phyloP scores from a whole-genome alignment of 352 stramenopile genomes.

The Pythium aquatile region DNA sequence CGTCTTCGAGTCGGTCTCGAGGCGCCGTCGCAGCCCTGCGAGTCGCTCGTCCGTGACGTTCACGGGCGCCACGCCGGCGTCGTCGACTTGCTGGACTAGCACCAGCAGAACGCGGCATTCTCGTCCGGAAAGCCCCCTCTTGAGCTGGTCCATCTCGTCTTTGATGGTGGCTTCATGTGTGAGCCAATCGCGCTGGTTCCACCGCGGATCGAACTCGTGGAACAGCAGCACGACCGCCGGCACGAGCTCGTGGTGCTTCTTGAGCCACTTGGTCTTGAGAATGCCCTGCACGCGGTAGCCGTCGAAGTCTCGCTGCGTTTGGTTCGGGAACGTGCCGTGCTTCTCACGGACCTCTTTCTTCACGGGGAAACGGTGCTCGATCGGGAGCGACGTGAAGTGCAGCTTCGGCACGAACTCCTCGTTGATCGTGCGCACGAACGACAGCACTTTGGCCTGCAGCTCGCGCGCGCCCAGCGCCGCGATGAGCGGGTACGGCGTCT shows the following conservation, averaged over 20 bases:
- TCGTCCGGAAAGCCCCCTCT: conserved; percentile 50
- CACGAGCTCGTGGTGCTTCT: conserved; percentile 84
- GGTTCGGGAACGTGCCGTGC: conserved; percentile 79
- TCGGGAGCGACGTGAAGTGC: conserved; percentile 65
- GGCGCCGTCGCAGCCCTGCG: conserved; percentile 52
- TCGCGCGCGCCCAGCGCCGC: conserved; percentile 72
- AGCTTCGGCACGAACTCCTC: conserved; percentile 84
- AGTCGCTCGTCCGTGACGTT: conserved; percentile 79
- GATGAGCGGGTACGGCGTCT: conserved; percentile 86
- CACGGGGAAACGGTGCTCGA: conserved; percentile 70
- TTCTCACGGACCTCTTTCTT: conserved; percentile 88
- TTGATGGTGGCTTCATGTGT: conserved; percentile 61
- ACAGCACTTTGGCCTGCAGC: conserved; percentile 72
- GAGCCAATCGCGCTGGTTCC: conserved; percentile 69
- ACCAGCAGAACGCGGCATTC: conserved; percentile 81
- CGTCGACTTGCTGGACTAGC: conserved; percentile 79
- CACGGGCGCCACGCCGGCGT: conserved; percentile 50
- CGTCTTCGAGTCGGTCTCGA: conserved; percentile 76
- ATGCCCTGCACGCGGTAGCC: conserved; percentile 65
- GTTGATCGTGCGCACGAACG: conserved; percentile 65
- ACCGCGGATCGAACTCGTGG: conserved; percentile 81
- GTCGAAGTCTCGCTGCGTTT: conserved; percentile 84
- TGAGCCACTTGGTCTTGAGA: conserved; percentile 80
- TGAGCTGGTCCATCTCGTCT: conserved; percentile 76
- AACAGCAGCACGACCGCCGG: conserved; percentile 81